phyloP scores from a whole-genome alignment of 2,329 filamentous ascomycete species.

The Penicillium sp. region DNA sequence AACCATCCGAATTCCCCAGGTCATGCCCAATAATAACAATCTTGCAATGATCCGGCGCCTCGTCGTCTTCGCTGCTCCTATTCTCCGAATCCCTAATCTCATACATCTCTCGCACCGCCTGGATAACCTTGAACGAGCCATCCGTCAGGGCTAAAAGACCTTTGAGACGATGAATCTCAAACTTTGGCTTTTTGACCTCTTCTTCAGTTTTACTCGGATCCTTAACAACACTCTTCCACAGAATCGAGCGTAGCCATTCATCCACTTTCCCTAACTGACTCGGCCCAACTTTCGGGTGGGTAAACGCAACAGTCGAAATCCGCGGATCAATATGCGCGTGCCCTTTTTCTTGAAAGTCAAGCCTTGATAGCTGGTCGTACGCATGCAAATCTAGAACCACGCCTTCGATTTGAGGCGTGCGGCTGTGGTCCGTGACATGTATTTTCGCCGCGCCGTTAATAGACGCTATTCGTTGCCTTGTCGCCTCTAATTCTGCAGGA shows the following conservation, averaged over 20 bases:
- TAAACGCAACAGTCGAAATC: conserved; percentile 77
- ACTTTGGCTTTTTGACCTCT: conserved; percentile 35
- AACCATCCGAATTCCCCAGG: conserved; percentile 30
- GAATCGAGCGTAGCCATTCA: conserved; percentile 72
- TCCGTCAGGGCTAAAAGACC: conserved; percentile 66
- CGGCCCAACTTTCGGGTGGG: conserved; percentile 57
- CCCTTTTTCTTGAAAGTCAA: conserved; percentile 70
- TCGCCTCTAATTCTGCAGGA: conserved; percentile 61
- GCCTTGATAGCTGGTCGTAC: conserved; percentile 74
- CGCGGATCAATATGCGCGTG: conserved; percentile 88
- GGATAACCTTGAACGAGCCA: conserved; percentile 70
- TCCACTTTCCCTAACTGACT: conserved; percentile 65
- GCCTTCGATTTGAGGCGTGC: conserved; percentile 77
- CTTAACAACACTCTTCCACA: conserved; percentile 65
- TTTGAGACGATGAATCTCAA: conserved; percentile 87
- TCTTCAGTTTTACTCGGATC: neutral
- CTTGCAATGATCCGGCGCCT: conserved; percentile 32
- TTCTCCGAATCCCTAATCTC: conserved; percentile 69
- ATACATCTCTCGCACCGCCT: conserved; percentile 90
- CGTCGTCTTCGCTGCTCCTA: conserved; percentile 5
- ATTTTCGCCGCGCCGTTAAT: conserved; percentile 90
- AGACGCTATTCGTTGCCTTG: conserved; percentile 67
- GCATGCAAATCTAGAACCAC: conserved; percentile 86
- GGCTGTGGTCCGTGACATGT: conserved; percentile 73
- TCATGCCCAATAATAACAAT: conserved; percentile 47